Evolutionary conservation across 1,139 yeast genomes (phyloP).

Genomic region (Geotrichum reessii): DNA sequence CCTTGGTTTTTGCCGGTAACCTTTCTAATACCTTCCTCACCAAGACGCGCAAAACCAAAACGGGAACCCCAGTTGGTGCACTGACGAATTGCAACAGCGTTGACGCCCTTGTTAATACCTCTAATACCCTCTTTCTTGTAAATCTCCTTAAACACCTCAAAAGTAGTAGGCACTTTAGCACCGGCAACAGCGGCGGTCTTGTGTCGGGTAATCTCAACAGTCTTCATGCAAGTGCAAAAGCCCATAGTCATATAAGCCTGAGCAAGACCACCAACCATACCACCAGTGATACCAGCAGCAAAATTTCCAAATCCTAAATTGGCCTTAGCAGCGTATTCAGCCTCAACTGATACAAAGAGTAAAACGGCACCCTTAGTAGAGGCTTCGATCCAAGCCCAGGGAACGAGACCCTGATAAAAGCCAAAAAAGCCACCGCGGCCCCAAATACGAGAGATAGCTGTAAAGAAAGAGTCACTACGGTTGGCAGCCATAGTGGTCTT

Average conservation of each 20-base stretch:
- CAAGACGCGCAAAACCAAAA: slow-evolving; percentile 85
- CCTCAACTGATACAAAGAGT: slow-evolving; percentile 84
- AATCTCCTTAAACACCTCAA: slow-evolving; percentile 80
- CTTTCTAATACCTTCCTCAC: slow-evolving; percentile 75
- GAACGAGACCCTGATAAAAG: slow-evolving; percentile 93
- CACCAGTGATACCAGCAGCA: slow-evolving; percentile 88
- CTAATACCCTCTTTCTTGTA: slow-evolving; percentile 78
- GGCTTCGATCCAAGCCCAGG: slow-evolving; percentile 99
- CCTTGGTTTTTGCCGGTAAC: slow-evolving; percentile 55
- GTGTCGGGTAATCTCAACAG: slow-evolving; percentile 88
- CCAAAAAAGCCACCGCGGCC: slow-evolving; percentile 88
- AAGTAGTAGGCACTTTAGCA: slow-evolving; percentile 63
- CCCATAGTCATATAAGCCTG: slow-evolving; percentile 96
- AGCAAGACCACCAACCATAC: slow-evolving; percentile 92
- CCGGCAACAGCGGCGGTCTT: slow-evolving; percentile 70
- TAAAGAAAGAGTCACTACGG: slow-evolving; percentile 61
- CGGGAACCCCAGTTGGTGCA: slow-evolving; percentile 99
- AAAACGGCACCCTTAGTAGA: slow-evolving; percentile 98
- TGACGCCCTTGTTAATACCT: slow-evolving; percentile 96
- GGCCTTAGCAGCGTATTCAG: slow-evolving; percentile 66
- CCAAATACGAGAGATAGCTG: slow-evolving; percentile 75
- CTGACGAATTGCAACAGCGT: slow-evolving; percentile 98
- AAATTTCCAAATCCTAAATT: slow-evolving; percentile 63
- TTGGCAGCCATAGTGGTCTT: slow-evolving; percentile 99
- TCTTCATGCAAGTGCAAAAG: slow-evolving; percentile 95